Conservation (phyloP, 176 grass and related monocot genomes). For the Pharus latifolius region DNA sequence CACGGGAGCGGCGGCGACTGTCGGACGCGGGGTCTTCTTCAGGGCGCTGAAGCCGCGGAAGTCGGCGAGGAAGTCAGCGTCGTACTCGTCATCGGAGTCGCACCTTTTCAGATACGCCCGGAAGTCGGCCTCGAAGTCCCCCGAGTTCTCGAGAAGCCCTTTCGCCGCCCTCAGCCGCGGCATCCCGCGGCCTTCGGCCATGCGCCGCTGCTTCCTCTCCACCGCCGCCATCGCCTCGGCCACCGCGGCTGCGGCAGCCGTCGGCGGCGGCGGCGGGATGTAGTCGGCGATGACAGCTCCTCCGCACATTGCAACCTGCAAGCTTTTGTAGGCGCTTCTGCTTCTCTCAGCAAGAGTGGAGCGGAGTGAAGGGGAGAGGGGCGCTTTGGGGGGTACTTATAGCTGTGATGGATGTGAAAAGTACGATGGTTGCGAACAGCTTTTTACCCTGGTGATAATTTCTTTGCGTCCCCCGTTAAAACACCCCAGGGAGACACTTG, state of each 20-base stretch:
- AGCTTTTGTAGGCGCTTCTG: background rate
- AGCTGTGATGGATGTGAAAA: background rate
- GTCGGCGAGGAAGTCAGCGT: background rate
- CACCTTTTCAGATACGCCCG: slow-evolving; percentile 1
- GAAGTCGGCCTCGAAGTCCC: slow-evolving; percentile 31
- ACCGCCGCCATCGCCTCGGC: no score
- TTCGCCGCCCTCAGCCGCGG: background rate
- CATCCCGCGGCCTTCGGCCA: background rate
- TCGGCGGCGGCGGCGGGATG: background rate
- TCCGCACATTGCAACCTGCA: slow-evolving; percentile 9
- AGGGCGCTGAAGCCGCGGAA: background rate
- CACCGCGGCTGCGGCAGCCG: no score
- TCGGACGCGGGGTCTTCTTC: background rate
- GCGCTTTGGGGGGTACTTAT: background rate
- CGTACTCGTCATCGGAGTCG: background rate
- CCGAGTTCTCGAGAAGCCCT: background rate
- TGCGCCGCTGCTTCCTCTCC: no score
- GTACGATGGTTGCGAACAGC: no score
- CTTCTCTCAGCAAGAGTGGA: background rate
- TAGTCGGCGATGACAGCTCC: slow-evolving; percentile 16
- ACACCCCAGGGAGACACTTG: no score
- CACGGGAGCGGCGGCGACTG: background rate
- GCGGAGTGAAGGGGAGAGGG: background rate
- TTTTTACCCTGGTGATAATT: background rate
- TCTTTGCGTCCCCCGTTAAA: background rate